These are phyloP conservation scores for Pichia sp. DNA, from an alignment of 1,139 yeast genomes.

Conservation along the genomic window DNA sequence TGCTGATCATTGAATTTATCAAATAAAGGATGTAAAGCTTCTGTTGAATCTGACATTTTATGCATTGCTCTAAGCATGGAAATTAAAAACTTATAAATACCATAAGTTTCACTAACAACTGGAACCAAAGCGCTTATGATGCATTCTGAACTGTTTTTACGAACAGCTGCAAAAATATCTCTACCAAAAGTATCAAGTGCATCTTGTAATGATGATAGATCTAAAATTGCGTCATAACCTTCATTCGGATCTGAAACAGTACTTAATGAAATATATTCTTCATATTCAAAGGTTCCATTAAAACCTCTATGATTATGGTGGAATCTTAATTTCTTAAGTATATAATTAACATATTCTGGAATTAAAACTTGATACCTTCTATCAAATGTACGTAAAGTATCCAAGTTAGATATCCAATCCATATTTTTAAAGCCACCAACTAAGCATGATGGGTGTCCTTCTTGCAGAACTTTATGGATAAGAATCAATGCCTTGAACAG, in stretches of 20 bases:
- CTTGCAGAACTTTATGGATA: conserved; percentile 90
- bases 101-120: conserved; percentile 87
- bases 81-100: conserved; percentile 82
- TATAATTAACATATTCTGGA: conserved; percentile 64
- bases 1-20: conserved; percentile 78
- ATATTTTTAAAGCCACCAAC: conserved; percentile 75
- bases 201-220: conserved; percentile 82
- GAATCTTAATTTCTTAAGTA: conserved; percentile 70
- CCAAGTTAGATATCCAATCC: conserved; percentile 53
- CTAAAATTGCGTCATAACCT: conserved; percentile 86
- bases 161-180: conserved; percentile 58
- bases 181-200: conserved; percentile 75
- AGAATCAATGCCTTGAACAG: conserved; percentile 83
- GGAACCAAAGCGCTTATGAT: conserved; percentile 87
- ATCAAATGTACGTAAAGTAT: conserved; percentile 31
- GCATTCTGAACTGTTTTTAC: conserved; percentile 53
- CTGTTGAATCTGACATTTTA: conserved; percentile 57
- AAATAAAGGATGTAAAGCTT: conserved; percentile 68
- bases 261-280: conserved; percentile 83
- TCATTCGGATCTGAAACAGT: conserved; percentile 92
- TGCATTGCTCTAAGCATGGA: conserved; percentile 90
- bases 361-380: conserved; percentile 66
- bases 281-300: conserved; percentile 93
- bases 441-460: conserved; percentile 84
- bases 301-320: conserved; percentile 84